Conservation (phyloP, 768 basidiomycete genomes). For the Xerocomus potaroensis region DNA sequence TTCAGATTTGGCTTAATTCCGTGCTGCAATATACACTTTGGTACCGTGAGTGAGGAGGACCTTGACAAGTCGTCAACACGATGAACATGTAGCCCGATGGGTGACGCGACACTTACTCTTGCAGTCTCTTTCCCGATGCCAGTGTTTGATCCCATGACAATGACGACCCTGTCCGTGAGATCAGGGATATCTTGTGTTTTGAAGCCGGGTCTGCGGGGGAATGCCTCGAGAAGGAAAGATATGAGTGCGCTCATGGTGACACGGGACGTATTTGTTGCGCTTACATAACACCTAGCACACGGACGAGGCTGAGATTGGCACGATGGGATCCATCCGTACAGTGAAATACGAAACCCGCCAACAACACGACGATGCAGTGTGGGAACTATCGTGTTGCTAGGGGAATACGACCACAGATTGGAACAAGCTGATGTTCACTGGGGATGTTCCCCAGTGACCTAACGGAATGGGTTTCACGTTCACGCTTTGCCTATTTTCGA, state of each 20-base stretch:
- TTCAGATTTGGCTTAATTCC: slow-evolving; percentile 22
- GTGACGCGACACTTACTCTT: slow-evolving; percentile 5
- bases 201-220: slow-evolving; percentile 27
- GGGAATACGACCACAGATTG: no score
- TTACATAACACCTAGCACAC: no score
- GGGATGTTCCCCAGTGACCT: no score
- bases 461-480: no score
- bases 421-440: no score
- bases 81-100: background rate
- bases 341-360: no score
- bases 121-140: slow-evolving; percentile 30
- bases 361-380: no score
- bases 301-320: no score
- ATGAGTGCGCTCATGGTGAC: slow-evolving; percentile 8
- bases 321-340: no score
- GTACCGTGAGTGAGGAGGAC: slow-evolving; percentile 30
- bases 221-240: slow-evolving; percentile 8
- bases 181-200: slow-evolving; percentile 30
- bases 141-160: slow-evolving; percentile 34
- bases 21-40: slow-evolving; percentile 35
- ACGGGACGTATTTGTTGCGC: no score
- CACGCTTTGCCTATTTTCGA: no score
- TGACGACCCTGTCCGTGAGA: slow-evolving; percentile 30
- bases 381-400: no score
- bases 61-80: background rate